Evolutionary conservation across 495 filamentous ascomycete genomes (phyloP), one percentile per base, ranked within the genome.

Genomic region (Trichoderma virens): DNA sequence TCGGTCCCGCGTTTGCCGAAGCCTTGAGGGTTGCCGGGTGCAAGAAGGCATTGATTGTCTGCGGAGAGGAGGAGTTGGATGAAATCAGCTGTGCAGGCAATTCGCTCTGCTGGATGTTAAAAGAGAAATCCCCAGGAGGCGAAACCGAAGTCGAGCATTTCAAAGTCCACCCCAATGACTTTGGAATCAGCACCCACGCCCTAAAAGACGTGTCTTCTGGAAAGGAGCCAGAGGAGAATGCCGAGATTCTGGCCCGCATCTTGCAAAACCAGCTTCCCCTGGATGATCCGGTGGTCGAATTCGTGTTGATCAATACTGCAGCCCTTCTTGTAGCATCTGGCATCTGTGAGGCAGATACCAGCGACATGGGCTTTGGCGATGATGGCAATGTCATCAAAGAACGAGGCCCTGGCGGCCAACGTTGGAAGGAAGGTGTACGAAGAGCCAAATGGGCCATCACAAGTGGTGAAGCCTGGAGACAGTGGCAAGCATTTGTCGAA

Each of bases 391-490:
- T 96, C 30, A 83, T 96, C 65, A 83, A 72, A 34, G 90, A 96
- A 72, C 79, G 86, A 34, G 92, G 92, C 2, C 92, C 92, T 5
- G 92, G 88, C 13, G 90, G 90, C 30, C 85, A 87, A 16, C 82
- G 93, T 66, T 98, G 94, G 95, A 97, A 91, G 77, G 91, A 94
- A 70, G 95, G 93, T 47, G 85, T 97, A 16, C 79, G 93, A 65
- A 81, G 89, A 66, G 95, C 93, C 13, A 82, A 86, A 71, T 93
- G 90, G 88, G 88, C 90, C 0, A 83, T 96, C 20, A 82, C 84
- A 74, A 95, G 89, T 72, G 92, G 92, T 43, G 81, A 85, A 69
- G 91, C 92, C 51, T 86, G 91, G 78, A 83, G 79, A 71, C 84
- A 88, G 73, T 91, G 91, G 79, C 80, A 78, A 39, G 72, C 74